Conservation (phyloP, 2,329 filamentous ascomycete genomes). For the Rutstroemia sp. region DNA sequence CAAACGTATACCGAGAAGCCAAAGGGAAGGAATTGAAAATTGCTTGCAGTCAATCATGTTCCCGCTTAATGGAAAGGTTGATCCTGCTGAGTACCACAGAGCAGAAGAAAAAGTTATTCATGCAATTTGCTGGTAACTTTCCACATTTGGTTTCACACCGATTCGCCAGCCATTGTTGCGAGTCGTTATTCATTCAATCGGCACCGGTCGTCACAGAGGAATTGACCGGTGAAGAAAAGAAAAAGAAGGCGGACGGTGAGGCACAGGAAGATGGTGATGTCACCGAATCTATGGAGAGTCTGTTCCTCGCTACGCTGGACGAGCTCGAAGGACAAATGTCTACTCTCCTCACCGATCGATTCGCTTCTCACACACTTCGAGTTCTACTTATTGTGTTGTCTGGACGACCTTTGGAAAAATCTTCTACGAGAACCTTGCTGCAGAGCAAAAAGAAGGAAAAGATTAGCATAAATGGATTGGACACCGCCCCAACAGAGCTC, state of each 20-base stretch:
- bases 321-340: constrained; percentile 83
- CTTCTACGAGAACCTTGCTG: constrained; percentile 63
- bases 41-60: constrained; percentile 92
- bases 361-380: constrained; percentile 84
- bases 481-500: constrained; percentile 41
- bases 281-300: constrained; percentile 61
- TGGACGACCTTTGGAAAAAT: constrained; percentile 68
- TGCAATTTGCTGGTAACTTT: constrained; percentile 80
- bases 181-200: constrained; percentile 80
- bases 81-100: constrained; percentile 70
- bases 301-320: constrained; percentile 76
- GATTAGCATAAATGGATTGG: constrained; percentile 52
- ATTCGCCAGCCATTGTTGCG: constrained; percentile 95
- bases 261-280: constrained; percentile 39
- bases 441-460: constrained; percentile 92
- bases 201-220: constrained; percentile 74
- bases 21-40: constrained; percentile 92
- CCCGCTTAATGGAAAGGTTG: constrained; percentile 82
- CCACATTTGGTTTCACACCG: constrained; percentile 86
- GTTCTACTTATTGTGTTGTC: constrained; percentile 81
- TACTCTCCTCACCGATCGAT: constrained; percentile 73
- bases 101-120: constrained; percentile 83
- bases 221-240: constrained; percentile 41
- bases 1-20: constrained; percentile 80
- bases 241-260: constrained; percentile 43